A percentile compares a stretch with the other conserved stretches of the same genome.
Conservation (phyloP, 148 eudicot genomes). For the Mesembryanthemum crystallinum region DNA sequence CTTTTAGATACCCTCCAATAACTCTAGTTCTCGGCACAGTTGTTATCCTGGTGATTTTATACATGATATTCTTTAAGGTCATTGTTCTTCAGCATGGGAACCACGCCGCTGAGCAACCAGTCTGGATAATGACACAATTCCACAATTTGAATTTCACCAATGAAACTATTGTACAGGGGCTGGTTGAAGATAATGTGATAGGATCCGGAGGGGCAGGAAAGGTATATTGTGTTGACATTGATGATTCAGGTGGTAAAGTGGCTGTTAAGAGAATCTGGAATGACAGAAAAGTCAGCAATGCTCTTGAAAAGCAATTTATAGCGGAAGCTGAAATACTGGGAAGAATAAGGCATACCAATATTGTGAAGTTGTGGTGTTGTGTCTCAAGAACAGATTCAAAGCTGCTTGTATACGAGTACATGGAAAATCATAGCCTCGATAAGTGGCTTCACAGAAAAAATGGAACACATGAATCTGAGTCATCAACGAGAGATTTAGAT, state of each 20-base stretch:
- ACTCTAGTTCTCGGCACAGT: conserved; percentile 29
- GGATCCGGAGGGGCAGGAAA: no score
- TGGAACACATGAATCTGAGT: conserved; percentile 41
- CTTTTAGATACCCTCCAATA: conserved; percentile 34
- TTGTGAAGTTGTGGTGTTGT: conserved; percentile 71
- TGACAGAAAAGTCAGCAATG: no score
- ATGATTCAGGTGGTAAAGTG: no score
- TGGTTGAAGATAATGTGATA: conserved; percentile 48
- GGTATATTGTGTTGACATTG: no score
- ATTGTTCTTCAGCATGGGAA: conserved; percentile 22
- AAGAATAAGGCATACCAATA: conserved; percentile 58
- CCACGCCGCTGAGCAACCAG: conserved; percentile 16
- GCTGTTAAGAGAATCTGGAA: no score
- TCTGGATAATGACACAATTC: conserved; percentile 57
- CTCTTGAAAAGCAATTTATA: no score
- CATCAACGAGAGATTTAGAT: conserved; percentile 9
- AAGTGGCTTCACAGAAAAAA: conserved; percentile 49
- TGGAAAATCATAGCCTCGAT: no score
- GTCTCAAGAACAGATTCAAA: conserved; percentile 53
- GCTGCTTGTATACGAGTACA: no score
- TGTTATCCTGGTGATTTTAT: conserved; percentile 23
- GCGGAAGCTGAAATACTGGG: conserved; percentile 60
- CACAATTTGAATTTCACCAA: conserved; percentile 48
- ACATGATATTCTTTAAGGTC: conserved; percentile 29
- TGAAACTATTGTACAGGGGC: conserved; percentile 35